phyloP scores from a whole-genome alignment of 208 protist species.

The Crithidia acanthocephali region DNA sequence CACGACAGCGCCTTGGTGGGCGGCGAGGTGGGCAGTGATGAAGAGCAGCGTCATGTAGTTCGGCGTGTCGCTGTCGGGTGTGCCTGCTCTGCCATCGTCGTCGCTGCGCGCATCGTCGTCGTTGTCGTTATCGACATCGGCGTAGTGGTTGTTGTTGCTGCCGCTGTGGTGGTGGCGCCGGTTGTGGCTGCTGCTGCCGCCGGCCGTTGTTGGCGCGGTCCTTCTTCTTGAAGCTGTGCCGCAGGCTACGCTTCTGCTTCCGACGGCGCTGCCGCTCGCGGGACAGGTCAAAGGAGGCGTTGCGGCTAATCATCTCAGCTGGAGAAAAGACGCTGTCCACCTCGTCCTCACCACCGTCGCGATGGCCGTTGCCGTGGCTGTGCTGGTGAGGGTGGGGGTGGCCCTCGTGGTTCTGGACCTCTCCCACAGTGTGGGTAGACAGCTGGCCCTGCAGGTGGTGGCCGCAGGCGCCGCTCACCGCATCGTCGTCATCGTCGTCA shows the following conservation, averaged over 20 bases:
- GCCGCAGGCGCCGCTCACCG: too few species aligned
- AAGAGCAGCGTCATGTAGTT: slow-evolving; percentile 81
- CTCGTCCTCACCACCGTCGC: neutral
- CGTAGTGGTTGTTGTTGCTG: neutral
- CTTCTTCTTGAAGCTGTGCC: slow-evolving; percentile 5
- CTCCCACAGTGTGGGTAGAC: neutral
- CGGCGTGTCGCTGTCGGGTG: slow-evolving; percentile 12
- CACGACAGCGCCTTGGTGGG: slow-evolving; percentile 80
- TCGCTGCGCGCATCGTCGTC: neutral
- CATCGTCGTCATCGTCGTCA: neutral
- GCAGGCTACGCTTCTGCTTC: neutral
- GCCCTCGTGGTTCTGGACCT: neutral
- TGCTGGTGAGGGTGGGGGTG: neutral
- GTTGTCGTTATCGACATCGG: neutral
- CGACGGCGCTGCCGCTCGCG: slow-evolving; percentile 9
- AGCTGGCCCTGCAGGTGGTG: neutral
- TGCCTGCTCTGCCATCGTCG: neutral
- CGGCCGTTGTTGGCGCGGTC: neutral
- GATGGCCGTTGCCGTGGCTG: neutral
- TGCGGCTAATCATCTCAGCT: slow-evolving; percentile 11
- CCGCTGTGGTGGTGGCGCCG: neutral
- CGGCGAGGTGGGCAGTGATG: slow-evolving; percentile 91
- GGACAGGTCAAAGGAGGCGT: slow-evolving; percentile 18
- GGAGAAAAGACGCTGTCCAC: slow-evolving; percentile 16
- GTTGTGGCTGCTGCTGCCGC: neutral